phyloP scores from a whole-genome alignment of 2,329 filamentous ascomycete species.

The Truncatella angustata region DNA sequence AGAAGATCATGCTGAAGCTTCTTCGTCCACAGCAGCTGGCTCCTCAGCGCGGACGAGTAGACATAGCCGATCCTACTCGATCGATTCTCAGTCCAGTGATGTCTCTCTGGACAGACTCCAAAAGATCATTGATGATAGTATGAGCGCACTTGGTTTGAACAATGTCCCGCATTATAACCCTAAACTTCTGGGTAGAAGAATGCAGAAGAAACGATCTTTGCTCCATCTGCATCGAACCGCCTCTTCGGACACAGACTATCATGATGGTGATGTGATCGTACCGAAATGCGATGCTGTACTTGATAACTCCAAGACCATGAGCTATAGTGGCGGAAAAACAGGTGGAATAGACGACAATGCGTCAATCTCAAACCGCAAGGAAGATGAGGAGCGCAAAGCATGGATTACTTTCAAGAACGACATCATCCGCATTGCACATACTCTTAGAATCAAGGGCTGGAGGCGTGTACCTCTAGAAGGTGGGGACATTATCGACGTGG shows the following conservation, averaged over 20 bases:
- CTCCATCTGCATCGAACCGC: slow-evolving; percentile 44
- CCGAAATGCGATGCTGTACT: slow-evolving; percentile 81
- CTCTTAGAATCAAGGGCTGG: slow-evolving; percentile 88
- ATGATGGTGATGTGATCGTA: slow-evolving; percentile 78
- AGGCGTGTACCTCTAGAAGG: slow-evolving; percentile 72
- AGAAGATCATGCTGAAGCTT: slow-evolving; percentile 21
- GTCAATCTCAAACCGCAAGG: slow-evolving; percentile 41
- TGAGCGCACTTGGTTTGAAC: slow-evolving; percentile 52
- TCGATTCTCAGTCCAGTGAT: slow-evolving; percentile 65
- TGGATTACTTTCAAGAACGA: slow-evolving; percentile 92
- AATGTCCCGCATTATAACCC: slow-evolving; percentile 42
- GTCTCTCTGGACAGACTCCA: slow-evolving; percentile 79
- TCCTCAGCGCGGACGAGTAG: slow-evolving; percentile 2
- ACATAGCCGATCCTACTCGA: slow-evolving; percentile 48
- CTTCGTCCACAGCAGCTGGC: slow-evolving; percentile 11
- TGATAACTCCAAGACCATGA: slow-evolving; percentile 87
- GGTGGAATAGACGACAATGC: slow-evolving; percentile 38
- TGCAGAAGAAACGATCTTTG: slow-evolving; percentile 28
- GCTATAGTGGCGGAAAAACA: slow-evolving; percentile 61
- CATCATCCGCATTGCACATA: slow-evolving; percentile 85
- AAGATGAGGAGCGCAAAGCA: slow-evolving; percentile 68
- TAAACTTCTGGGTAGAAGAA: slow-evolving; percentile 41
- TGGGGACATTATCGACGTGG: slow-evolving; percentile 66
- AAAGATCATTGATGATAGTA: slow-evolving; percentile 70
- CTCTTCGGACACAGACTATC: slow-evolving; percentile 83